Evolutionary conservation across 208 protist genomes (phyloP), one percentile per base, ranked within the genome.

Genomic region (Angomonas ambiguus): DNA sequence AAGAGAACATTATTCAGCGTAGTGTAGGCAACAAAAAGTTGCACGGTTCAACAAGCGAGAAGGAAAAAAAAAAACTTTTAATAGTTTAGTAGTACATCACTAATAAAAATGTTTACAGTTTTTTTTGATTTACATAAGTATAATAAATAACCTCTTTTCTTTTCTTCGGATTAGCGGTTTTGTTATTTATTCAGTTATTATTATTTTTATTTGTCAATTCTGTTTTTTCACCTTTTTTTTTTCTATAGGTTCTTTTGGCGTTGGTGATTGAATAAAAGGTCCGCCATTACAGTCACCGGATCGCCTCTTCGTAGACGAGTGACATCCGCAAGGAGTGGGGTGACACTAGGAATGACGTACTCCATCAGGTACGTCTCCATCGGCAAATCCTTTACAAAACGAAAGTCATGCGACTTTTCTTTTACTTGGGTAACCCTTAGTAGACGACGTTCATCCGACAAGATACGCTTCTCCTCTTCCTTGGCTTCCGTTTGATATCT

Each of bases 331-430:
- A 98, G 80, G 38, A 83, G 77, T n/a, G 88, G 83, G 8, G 92
- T 97, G 38, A 98, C 77, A 51, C 80, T 90, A 30, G 95, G 95
- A 62, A 98, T 59, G 13, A 98, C 93, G 51, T 97, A 89, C 58
- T 74, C 79, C 92, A 98, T 98, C 42, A 98, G 67, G 63, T 97
- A 98, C 60, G 76, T 73, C 63, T 96, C 77, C 53, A 81, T 79
- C n/a, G 93, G 93, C 69, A 93, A 51, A 34, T 33, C 5, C 55
- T 70, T 67, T 38, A 76, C 48, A 11, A 53, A 53, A 6, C 18
- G 61, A 8, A 64, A 48, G 4, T 76, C 68, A 2, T 48, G 59
- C 22, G 72, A 64, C 6, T 71, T 62, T 51, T 97, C 91, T 13
- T 80, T 58, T 5, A 95, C 66, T 49, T 90, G 68, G 38, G 76